Evolutionary conservation across 106 monocot species (phyloP), one percentile per base, ranked within the genome.

Genomic region (Dendrobium huoshanense): DNA sequence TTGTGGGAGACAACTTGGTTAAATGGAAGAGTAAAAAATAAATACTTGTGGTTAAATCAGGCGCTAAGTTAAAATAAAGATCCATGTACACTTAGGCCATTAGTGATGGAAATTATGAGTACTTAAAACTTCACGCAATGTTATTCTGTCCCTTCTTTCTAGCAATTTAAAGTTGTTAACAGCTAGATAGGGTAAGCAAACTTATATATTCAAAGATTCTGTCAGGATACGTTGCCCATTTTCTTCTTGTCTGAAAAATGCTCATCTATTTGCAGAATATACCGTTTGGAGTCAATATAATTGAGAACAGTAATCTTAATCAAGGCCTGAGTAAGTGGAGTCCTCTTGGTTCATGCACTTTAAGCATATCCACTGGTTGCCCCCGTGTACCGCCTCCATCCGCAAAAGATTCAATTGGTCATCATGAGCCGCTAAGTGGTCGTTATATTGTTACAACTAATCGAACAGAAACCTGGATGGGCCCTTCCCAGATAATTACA

Each of bases 391-490:
- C 87, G 49, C 90, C 90, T 47, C 75, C 87, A 48, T 51, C 87
- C 51, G 85, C 85, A 9, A 87, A 75, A 72, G 83, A 79, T 25
- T 87, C 90, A 29, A 85, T 87, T 73, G 85, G 75, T 19, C 78
- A 80, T 58, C 78, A 70, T 19, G 77, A 81, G 41, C 78, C 81
- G 45, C 77, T 87, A 6, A 90, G 82, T 77, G 90, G 90, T 11
- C 83, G 75, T n/a, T 90, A 83, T 75, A 75, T 90, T 73, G 47
- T 85, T 27, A 75, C 73, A 59, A 79, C 70, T 4, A 85, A 85
- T 76, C 75, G 90, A 25, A 77, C 83, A 48, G 87, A 90, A 40
- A 90, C 78, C 67, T 90, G 87, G 90, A 90, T 90, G 90, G 90
- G 87, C 3, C 90, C 87, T 41, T 77, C 90, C 75, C 90, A 90